A percentile compares a stretch with the other conserved stretches of the same genome.
Conservation (phyloP, 352 stramenopile genomes). For the Pythium oligandrum region DNA sequence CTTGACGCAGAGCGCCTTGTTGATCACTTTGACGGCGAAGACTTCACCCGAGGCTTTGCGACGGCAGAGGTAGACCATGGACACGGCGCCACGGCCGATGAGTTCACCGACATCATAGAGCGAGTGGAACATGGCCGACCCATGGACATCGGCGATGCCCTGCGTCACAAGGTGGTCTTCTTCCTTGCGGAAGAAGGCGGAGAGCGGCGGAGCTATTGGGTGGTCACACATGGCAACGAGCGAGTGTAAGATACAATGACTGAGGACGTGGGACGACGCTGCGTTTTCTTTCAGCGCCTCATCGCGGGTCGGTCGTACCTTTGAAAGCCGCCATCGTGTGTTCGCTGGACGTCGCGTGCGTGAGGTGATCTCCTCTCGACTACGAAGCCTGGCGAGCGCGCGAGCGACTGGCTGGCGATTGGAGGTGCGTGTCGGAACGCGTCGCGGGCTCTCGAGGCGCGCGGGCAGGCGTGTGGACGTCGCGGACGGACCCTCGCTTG, state of each 20-base stretch:
- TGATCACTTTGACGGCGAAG: slow-evolving; percentile 86
- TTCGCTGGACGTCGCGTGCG: neutral
- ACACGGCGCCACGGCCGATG: slow-evolving; percentile 77
- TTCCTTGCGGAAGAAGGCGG: slow-evolving; percentile 86
- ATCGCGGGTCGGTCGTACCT: slow-evolving; percentile 26
- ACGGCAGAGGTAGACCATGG: slow-evolving; percentile 81
- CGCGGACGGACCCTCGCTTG: too few species aligned
- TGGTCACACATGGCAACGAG: neutral
- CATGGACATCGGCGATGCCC: slow-evolving; percentile 75
- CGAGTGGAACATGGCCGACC: slow-evolving; percentile 83
- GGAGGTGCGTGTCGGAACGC: too few species aligned
- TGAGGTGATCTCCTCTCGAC: too few species aligned
- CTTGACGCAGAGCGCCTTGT: slow-evolving; percentile 83
- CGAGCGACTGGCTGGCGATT: too few species aligned
- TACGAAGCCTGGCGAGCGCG: too few species aligned
- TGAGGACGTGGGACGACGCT: too few species aligned
- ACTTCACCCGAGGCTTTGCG: slow-evolving; percentile 77
- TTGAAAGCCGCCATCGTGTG: slow-evolving; percentile 63
- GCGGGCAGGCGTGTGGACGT: too few species aligned
- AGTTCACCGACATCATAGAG: slow-evolving; percentile 86
- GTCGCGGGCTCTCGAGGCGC: too few species aligned
- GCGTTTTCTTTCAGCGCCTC: too few species aligned
- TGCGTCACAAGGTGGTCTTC: slow-evolving; percentile 81
- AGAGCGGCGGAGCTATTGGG: slow-evolving; percentile 67
- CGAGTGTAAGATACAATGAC: too few species aligned